A percentile compares a stretch with the other conserved stretches of the same genome.
These are phyloP conservation scores for Vigna trinervia DNA, from an alignment of 306 rosid genomes.

Conservation along the genomic window DNA sequence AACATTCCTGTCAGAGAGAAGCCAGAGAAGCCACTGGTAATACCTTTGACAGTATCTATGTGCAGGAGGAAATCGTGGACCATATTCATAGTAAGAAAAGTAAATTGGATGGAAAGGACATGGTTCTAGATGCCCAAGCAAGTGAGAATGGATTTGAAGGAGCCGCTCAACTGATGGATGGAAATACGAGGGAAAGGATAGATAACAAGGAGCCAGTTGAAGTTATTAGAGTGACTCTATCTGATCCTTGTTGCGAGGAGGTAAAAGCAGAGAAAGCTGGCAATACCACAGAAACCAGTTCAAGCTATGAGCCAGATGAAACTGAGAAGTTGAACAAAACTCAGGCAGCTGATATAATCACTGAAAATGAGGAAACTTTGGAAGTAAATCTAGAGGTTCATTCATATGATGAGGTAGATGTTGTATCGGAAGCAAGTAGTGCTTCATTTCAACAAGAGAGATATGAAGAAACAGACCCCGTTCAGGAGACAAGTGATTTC, in stretches of 20 bases:
- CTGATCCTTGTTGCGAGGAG: constrained; percentile 49
- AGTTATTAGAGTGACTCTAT: constrained; percentile 43
- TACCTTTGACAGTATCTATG: constrained; percentile 44
- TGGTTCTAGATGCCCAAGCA: constrained; percentile 48
- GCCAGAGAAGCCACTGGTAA: constrained; percentile 49
- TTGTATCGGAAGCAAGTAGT: constrained; percentile 36
- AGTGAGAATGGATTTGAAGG: constrained; percentile 52
- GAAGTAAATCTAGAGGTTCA: constrained; percentile 44
- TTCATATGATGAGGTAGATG: constrained; percentile 49
- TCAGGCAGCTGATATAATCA: constrained; percentile 40
- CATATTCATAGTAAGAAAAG: constrained; percentile 43
- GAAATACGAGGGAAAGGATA: constrained; percentile 46
- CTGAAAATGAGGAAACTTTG: constrained; percentile 47
- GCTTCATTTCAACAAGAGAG: constrained; percentile 52
- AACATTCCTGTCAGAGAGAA: constrained; percentile 45
- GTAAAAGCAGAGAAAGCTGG: constrained; percentile 47
- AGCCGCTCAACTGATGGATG: constrained; percentile 48
- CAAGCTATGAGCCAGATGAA: constrained; percentile 51
- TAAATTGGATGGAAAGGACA: constrained; percentile 48
- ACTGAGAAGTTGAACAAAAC: constrained; percentile 46
- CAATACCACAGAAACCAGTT: constrained; percentile 42
- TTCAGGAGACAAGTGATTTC: constrained; percentile 46
- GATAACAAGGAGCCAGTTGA: constrained; percentile 44
- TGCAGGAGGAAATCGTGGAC: constrained; percentile 46
- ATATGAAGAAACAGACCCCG: constrained; percentile 42